Evolutionary conservation across 2,329 filamentous ascomycete species (phyloP).

Genomic region (Talaromyces funiculosus): DNA sequence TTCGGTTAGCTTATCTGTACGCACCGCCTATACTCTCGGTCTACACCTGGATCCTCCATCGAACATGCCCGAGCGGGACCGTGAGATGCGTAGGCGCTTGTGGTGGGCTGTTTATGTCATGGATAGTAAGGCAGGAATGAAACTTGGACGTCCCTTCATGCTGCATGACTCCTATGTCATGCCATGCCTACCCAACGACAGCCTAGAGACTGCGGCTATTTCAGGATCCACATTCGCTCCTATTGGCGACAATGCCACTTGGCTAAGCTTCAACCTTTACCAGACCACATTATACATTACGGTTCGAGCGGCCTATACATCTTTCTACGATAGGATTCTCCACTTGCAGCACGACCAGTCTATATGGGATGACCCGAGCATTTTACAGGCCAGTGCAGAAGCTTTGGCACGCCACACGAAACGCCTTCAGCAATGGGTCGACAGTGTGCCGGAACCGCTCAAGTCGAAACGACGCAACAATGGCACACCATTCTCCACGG

Average conservation of each 20-base stretch:
- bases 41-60: slow-evolving; percentile 5
- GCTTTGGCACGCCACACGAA: neutral
- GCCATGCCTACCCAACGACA: slow-evolving; percentile 4
- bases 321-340: neutral
- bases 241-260: slow-evolving; percentile 6
- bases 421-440: slow-evolving; percentile 2
- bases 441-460: neutral
- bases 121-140: slow-evolving; percentile 6
- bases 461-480: slow-evolving; percentile 2
- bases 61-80: neutral
- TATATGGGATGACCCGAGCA: slow-evolving; percentile 9
- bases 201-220: neutral
- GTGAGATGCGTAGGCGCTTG: slow-evolving; percentile 3
- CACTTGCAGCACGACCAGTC: neutral
- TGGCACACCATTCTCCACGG: neutral
- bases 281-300: slow-evolving; percentile 2
- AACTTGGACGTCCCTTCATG: slow-evolving; percentile 9
- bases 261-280: slow-evolving; percentile 10
- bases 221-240: slow-evolving; percentile 11
- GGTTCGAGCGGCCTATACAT: neutral
- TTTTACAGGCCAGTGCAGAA: slow-evolving; percentile 3
- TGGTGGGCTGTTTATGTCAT: slow-evolving; percentile 9
- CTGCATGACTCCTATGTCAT: neutral
- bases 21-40: slow-evolving; percentile 7
- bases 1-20: slow-evolving; percentile 1